Percentiles rank a stretch among this genome's conserved stretches.
Conservation (phyloP, 2,329 filamentous ascomycete genomes). For the Penicillium palitans region DNA sequence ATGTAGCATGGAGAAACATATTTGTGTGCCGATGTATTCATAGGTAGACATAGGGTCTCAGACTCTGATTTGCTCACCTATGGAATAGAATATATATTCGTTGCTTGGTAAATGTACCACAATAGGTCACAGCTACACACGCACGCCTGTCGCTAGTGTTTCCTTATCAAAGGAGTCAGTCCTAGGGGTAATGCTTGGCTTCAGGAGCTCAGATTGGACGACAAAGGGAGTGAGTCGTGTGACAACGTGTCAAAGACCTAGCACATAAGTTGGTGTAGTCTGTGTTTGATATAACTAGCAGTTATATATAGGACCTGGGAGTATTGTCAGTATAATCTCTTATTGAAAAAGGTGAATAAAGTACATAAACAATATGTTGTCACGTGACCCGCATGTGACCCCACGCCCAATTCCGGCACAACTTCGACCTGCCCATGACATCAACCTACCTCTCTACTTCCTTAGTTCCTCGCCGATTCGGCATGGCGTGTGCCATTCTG, state of each 20-base stretch:
- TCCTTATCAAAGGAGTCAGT: background rate
- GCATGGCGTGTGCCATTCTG: background rate
- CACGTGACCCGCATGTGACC: conserved; percentile 8
- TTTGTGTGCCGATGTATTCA: background rate
- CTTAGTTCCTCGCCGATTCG: conserved; percentile 1
- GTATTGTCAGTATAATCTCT: background rate
- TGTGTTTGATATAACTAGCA: too few relatives aligned
- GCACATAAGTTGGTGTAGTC: background rate
- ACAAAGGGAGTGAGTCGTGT: background rate
- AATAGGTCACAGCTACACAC: background rate
- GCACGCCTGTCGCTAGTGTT: background rate
- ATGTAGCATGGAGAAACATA: background rate
- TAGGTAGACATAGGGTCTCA: background rate
- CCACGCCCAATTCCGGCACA: conserved; percentile 6
- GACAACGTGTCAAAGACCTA: background rate
- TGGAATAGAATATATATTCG: background rate
- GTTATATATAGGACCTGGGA: too few relatives aligned
- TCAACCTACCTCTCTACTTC: conserved; percentile 6
- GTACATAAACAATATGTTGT: too few relatives aligned
- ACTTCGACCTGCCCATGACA: conserved; percentile 12
- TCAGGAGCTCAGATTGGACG: background rate
- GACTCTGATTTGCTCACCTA: background rate
- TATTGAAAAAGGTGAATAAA: background rate
- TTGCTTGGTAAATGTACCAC: background rate
- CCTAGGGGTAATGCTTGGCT: background rate